Conservation (phyloP, 2,329 filamentous ascomycete genomes). For the Lachnellula cervina region DNA sequence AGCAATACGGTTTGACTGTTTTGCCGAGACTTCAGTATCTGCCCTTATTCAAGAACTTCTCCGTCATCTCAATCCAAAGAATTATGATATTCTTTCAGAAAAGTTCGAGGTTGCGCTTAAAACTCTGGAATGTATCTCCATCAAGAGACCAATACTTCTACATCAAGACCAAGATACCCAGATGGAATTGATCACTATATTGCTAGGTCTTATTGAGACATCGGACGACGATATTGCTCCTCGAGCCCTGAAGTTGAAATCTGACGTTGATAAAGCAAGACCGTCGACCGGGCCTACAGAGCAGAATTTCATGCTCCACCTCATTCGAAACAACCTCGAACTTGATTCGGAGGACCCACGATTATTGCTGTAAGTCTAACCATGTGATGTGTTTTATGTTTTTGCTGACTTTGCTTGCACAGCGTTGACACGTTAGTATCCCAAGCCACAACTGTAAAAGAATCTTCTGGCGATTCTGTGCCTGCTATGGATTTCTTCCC, state of each 20-base stretch:
- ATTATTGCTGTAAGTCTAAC: conserved; percentile 45
- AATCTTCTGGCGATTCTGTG: conserved; percentile 30
- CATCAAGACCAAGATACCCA: conserved; percentile 43
- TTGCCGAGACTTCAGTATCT: conserved; percentile 27
- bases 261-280: conserved; percentile 38
- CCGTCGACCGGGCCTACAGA: conserved; percentile 1
- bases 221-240: conserved; percentile 33
- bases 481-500: conserved; percentile 53
- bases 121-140: conserved; percentile 45
- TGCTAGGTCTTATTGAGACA: conserved; percentile 51
- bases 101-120: conserved; percentile 33
- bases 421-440: conserved; percentile 51
- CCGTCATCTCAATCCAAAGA: conserved; percentile 18
- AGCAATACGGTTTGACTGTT: conserved; percentile 35
- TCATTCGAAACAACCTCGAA: conserved; percentile 53
- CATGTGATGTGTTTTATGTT: neutral
- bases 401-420: conserved; percentile 16
- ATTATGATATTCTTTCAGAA: conserved; percentile 6
- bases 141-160: conserved; percentile 41
- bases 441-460: conserved; percentile 41
- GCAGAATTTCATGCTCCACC: conserved; percentile 41
- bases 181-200: conserved; percentile 46
- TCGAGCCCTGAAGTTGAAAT: conserved; percentile 34
- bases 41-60: conserved; percentile 30
- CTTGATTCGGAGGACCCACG: conserved; percentile 36